Evolutionary conservation across 306 rosid species (phyloP), one percentile per base, ranked within the genome.

Genomic region (Morella rubra): DNA sequence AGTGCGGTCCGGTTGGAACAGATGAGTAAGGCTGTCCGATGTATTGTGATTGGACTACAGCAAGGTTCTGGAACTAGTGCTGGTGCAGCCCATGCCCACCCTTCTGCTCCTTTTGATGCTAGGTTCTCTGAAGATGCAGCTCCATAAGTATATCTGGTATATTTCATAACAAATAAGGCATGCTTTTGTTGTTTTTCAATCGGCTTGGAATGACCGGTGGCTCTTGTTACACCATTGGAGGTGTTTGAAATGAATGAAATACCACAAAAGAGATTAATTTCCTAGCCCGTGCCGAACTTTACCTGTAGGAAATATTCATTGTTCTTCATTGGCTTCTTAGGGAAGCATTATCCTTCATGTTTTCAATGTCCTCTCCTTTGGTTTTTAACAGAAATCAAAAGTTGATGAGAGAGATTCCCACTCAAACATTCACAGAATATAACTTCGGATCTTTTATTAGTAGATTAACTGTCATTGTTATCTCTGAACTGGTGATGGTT

Each of bases 11-110:
- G 90, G 72, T 72, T 91, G 85, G 97, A 91, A 76, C 97, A 91
- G 77, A 88, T 90, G 95, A 91, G 95, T 75, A 90, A 91, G 81
- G 91, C 93, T 50, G 97, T 91, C 13, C 70, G 95, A 66, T 90
- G 91, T 90, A 93, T 90, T 54, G 93, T 91, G 51, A 85, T 90
- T 62, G 95, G 90, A 83, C 82, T 90, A 79, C 93, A 91, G 84
- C 86, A 88, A 50, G 90, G 92, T 52, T 89, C 92, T 71, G 96
- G 90, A 81, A 61, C 85, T 60, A 74, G 83, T 73, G 77, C 89
- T 72, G 84, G 69, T 82, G 69, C 91, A 3, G 84, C 87, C 37
- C 87, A 83, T 80, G 79, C 90, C 50, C 97, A 90, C 46, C 76
- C 86, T 24, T 84, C 91, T 2, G 88, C 94, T 74, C 88, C 93